These are phyloP conservation scores for Fomitopsis palustris DNA, from an alignment of 1,284 basidiomycete species.

Conservation along the genomic window DNA sequence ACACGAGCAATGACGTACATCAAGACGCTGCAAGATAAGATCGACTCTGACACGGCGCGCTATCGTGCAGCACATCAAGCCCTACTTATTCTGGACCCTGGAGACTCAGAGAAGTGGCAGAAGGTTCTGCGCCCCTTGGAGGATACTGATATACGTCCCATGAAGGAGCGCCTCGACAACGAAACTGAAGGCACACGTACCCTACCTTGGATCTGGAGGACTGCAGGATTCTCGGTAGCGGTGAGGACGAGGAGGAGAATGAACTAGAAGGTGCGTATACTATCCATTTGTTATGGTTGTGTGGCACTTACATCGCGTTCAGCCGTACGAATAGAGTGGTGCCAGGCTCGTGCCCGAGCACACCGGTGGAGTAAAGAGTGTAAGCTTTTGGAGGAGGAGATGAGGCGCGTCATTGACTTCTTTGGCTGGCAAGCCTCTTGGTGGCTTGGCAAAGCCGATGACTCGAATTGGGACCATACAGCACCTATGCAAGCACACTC, in stretches of 20 bases:
- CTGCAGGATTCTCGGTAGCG: not conserved
- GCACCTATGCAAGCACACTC: not conserved
- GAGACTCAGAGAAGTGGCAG: not conserved
- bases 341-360: constrained; percentile 16
- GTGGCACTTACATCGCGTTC: not conserved
- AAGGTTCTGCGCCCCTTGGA: not conserved
- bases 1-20: constrained; percentile 2
- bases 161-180: not conserved
- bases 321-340: constrained; percentile 11
- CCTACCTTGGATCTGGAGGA: constrained; percentile 6
- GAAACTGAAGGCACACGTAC: not conserved
- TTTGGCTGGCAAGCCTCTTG: not conserved
- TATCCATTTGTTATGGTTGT: no score
- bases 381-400: constrained; percentile 31
- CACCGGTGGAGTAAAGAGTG: constrained; percentile 34
- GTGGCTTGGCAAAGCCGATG: not conserved
- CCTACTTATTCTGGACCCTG: not conserved
- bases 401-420: constrained; percentile 16
- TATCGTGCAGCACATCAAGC: not conserved
- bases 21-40: not conserved
- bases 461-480: not conserved
- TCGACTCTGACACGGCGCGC: not conserved
- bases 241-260: not conserved
- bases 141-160: not conserved
- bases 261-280: constrained; percentile 5